A percentile compares a stretch with the other conserved stretches of the same genome.
Evolutionary conservation across 75 land plant species (phyloP).

Genomic region (Selaginella tamariscina): DNA sequence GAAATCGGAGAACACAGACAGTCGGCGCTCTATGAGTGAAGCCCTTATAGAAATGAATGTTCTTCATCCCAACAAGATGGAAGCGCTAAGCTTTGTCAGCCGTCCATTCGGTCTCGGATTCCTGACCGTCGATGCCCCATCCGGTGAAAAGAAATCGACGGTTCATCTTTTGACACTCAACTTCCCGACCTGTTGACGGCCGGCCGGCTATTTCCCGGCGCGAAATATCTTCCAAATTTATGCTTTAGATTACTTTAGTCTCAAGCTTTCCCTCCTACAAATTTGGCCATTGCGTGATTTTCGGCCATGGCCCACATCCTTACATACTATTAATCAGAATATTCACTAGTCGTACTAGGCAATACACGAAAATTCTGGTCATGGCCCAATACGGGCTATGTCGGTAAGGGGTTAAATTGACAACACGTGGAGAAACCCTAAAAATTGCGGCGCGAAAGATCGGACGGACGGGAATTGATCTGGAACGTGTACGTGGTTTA

Average conservation of each 20-base stretch:
- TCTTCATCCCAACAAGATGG: not conserved
- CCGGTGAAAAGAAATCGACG: no score
- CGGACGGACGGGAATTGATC: no score
- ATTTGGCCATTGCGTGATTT: not conserved
- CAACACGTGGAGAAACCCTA: not conserved
- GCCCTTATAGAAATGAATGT: not conserved
- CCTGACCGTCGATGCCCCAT: not conserved
- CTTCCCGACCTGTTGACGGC: not conserved
- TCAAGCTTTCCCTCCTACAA: no score
- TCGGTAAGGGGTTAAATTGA: not conserved
- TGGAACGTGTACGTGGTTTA: no score
- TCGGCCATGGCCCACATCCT: not conserved
- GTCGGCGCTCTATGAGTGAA: not conserved
- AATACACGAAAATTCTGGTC: no score
- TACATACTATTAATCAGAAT: not conserved
- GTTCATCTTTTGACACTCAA: no score
- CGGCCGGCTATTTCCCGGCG: not conserved
- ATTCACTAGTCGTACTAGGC: not conserved
- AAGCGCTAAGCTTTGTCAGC: not conserved
- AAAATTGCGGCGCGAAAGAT: constrained; percentile 1
- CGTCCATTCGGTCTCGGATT: not conserved
- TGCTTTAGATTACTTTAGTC: no score
- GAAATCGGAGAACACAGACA: no score
- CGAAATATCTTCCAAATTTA: not conserved
- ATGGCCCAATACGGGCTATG: not conserved